Conservation (phyloP, 768 basidiomycete species). For the Mycena leptocephala region DNA sequence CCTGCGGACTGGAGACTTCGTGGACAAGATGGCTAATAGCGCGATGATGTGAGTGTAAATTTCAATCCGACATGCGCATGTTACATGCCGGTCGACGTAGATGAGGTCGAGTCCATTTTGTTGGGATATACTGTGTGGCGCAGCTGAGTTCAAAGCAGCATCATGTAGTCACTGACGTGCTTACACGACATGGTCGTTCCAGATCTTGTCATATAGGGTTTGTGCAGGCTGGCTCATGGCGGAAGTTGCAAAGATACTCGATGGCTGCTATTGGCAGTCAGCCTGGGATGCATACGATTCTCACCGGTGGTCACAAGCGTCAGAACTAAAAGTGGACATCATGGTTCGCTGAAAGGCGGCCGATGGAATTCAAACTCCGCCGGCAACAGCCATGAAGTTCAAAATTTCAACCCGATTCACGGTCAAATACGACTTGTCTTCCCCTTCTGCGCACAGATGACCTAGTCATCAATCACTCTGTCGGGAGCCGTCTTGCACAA, state of each 20-base stretch:
- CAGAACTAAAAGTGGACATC: neutral
- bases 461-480: too few relatives aligned
- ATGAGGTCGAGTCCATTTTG: conserved; percentile 85
- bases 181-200: conserved; percentile 95
- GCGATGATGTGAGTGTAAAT: neutral
- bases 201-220: conserved; percentile 98
- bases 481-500: too few relatives aligned
- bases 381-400: neutral
- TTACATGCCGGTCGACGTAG: conserved; percentile 83
- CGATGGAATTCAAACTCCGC: neutral
- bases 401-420: too few relatives aligned
- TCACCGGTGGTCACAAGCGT: conserved; percentile 7
- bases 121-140: conserved; percentile 69
- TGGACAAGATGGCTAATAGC: conserved; percentile 75
- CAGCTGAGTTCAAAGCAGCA: neutral
- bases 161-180: conserved; percentile 48
- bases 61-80: too few relatives aligned
- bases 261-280: neutral
- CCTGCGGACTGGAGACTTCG: conserved; percentile 95
- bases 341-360: neutral
- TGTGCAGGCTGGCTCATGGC: conserved; percentile 67
- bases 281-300: neutral
- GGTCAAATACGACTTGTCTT: too few relatives aligned
- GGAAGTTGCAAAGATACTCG: conserved; percentile 51
- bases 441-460: too few relatives aligned